Evolutionary conservation across 2,329 filamentous ascomycete genomes (phyloP), one percentile per base, ranked within the genome.

Genomic region (Drechslerella stenobrocha): DNA sequence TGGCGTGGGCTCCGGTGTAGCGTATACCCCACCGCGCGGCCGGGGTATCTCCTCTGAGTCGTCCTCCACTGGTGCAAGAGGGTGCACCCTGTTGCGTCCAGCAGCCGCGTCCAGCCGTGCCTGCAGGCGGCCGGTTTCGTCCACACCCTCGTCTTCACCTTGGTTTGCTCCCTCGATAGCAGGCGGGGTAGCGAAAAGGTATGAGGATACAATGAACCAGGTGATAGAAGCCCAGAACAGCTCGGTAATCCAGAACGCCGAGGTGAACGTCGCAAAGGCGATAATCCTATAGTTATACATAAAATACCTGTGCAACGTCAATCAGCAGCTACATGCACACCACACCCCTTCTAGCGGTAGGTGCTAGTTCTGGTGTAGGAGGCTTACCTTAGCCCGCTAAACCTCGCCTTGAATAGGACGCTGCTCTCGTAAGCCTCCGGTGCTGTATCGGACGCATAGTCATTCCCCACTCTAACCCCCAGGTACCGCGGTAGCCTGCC

Each of bases 261-360:
- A 76, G 0, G 86, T 88, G 73, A 91, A 87, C 0, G 85, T 73
- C 0, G 87, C 58, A 66, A 90, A 90, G 3, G 85, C 85, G 1
- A 84, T 76, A 35, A 93, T 74, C n/a, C 87, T 84, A 78, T 92
- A 87, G 70, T 89, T 86, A 73, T 93, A 92, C 88, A 98, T 95
- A 59, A 91, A 73, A 84, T 88, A 93, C 47, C 87, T 80, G 45
- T 6, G 15, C 20, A 15, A 5, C 6, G 6, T 6, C 30, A 37
- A 37, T 13, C 13, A 37, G 3, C 15, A 37, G 11, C 34, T n/a
- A 26, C 11, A 30, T 28, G 4, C 13, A 20, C 13, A 5, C 15
- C 15, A 18, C 22, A 18, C 15, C 13, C 4, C 6, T 42, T n/a
- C 18, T 18, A 3, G 13, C 9, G 15, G 8, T 18, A 18, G 4